A percentile compares a stretch with the other conserved stretches of the same genome.
Conservation (phyloP, 2,329 filamentous ascomycete genomes). For the Thelonectria olida region DNA sequence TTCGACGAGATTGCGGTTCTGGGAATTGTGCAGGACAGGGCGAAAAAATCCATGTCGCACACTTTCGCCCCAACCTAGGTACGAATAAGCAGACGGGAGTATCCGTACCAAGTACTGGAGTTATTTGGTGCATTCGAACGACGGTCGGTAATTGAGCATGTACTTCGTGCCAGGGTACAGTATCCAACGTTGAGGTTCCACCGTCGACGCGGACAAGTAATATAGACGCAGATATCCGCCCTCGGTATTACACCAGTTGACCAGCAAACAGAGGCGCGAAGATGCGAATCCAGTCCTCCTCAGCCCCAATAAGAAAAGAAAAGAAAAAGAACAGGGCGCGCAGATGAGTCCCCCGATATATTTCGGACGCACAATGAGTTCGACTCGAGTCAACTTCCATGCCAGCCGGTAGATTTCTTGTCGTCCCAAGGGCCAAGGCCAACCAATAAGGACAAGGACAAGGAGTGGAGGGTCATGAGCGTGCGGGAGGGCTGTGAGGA, state of each 20-base stretch:
- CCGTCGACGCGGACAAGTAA: background rate
- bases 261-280: background rate
- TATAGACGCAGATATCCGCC: background rate
- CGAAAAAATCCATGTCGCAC: constrained; percentile 22
- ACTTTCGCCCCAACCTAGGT: constrained; percentile 7
- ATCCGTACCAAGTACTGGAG: background rate
- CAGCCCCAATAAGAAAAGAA: background rate
- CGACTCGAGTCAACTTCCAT: background rate
- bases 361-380: constrained; percentile 26
- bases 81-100: too few species aligned
- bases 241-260: background rate
- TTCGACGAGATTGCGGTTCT: constrained; percentile 24
- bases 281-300: background rate
- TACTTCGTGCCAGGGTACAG: too few species aligned
- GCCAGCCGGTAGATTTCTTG: background rate
- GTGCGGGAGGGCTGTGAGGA: background rate
- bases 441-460: background rate
- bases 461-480: background rate
- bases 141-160: too few species aligned
- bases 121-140: background rate
- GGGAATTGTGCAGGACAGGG: constrained; percentile 27
- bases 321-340: background rate
- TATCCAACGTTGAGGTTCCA: constrained; percentile 13
- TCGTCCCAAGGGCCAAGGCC: background rate
- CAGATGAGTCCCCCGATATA: constrained; percentile 28